Conservation (phyloP, 129 eudicot species). For the Dittrichia graveolens region DNA sequence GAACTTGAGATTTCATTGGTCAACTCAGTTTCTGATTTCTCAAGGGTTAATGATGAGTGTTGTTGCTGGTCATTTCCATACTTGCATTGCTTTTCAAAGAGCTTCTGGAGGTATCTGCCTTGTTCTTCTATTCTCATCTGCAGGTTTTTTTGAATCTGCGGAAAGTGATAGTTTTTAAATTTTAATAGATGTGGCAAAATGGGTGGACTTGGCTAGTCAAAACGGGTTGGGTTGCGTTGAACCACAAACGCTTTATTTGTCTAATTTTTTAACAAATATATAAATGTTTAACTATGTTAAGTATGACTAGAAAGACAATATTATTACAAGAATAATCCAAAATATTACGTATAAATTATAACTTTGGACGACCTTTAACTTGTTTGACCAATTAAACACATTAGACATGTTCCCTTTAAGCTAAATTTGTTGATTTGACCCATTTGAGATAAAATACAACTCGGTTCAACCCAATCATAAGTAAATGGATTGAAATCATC, state of each 20-base stretch:
- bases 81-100: constrained; percentile 85
- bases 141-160: constrained; percentile 88
- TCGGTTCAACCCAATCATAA: neutral
- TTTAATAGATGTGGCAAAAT: neutral
- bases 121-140: constrained; percentile 81
- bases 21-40: constrained; percentile 38
- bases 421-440: neutral
- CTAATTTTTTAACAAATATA: neutral
- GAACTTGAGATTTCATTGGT: constrained; percentile 39
- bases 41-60: constrained; percentile 43
- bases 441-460: neutral
- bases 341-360: no score
- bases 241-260: neutral
- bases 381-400: neutral
- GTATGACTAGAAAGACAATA: neutral
- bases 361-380: neutral
- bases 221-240: neutral
- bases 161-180: neutral
- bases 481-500: neutral
- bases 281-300: neutral
- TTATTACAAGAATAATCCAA: neutral
- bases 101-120: constrained; percentile 67
- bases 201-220: no score
- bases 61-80: constrained; percentile 52
- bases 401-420: neutral